These are phyloP conservation scores for Pestalotiopsis fici DNA, from an alignment of 2,329 filamentous ascomycete species.

Conservation along the genomic window DNA sequence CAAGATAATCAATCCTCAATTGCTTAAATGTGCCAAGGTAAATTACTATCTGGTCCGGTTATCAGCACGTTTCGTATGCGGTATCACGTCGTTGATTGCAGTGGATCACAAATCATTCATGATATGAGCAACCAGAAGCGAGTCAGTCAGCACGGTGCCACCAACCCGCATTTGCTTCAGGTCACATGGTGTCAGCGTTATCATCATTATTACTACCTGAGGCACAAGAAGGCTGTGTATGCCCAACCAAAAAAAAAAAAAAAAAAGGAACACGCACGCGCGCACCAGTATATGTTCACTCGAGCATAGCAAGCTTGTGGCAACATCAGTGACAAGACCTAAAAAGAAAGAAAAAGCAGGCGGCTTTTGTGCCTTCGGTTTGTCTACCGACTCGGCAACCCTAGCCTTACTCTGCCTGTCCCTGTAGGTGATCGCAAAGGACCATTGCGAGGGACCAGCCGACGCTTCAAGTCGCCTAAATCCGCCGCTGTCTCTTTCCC, in stretches of 20 bases:
- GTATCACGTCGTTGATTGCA: neutral
- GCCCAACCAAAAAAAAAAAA: neutral
- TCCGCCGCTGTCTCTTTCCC: neutral
- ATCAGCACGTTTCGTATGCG: neutral
- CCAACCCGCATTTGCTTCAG: neutral
- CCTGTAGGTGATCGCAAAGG: neutral
- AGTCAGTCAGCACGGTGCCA: neutral
- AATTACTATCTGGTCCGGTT: neutral
- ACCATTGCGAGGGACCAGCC: neutral
- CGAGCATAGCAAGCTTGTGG: neutral
- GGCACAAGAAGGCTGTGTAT: neutral
- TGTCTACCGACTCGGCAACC: neutral
- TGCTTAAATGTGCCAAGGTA: neutral
- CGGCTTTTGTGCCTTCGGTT: neutral
- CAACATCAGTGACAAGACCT: neutral
- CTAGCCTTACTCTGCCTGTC: neutral
- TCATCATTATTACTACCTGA: neutral
- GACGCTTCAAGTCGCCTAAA: neutral
- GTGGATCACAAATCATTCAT: neutral
- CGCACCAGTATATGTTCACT: too few species aligned
- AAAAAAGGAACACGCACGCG: too few species aligned
- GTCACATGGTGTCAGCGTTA: constrained; percentile 4
- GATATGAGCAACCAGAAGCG: neutral
- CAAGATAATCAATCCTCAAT: neutral
- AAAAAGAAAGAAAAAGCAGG: neutral